Evolutionary conservation across 371 early-diverging fungal species (phyloP).

Genomic region (Mortierella sp.): DNA sequence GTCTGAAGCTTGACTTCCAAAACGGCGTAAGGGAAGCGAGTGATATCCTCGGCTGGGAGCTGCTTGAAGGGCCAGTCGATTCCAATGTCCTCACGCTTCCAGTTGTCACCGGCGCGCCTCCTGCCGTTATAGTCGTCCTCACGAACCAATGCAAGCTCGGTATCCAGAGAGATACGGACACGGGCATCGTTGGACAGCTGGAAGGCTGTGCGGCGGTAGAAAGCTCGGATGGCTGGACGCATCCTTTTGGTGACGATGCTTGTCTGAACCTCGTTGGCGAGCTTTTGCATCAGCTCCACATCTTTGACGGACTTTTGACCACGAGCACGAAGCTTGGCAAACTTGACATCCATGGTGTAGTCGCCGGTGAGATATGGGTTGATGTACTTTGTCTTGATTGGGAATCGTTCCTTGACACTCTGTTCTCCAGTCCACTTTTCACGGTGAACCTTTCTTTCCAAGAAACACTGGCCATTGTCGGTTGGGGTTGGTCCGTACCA

Average conservation of each 20-base stretch:
- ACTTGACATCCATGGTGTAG: conserved; percentile 82
- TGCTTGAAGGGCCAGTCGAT: conserved; percentile 94
- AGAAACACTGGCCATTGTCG: conserved; percentile 86
- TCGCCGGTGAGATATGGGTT: conserved; percentile 87
- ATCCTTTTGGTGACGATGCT: conserved; percentile 82
- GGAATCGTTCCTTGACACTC: conserved; percentile 96
- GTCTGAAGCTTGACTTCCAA: conserved; percentile 99
- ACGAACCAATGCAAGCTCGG: conserved; percentile 95
- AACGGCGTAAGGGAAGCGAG: conserved; percentile 97
- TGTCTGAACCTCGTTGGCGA: conserved; percentile 89
- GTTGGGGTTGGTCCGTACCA: conserved; percentile 96
- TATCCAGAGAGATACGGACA: conserved; percentile 96
- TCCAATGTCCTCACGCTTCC: conserved; percentile 96
- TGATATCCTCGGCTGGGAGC: conserved; percentile 84
- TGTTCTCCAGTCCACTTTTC: conserved; percentile 99
- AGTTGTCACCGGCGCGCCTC: conserved; percentile 84
- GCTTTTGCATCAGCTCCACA: conserved; percentile 78
- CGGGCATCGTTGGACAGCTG: conserved; percentile 95
- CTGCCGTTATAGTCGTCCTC: conserved; percentile 91
- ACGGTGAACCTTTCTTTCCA: conserved; percentile 98
- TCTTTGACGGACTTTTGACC: conserved; percentile 86
- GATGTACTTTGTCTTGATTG: conserved; percentile 95
- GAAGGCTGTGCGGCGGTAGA: conserved; percentile 98
- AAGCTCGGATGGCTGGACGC: conserved; percentile 86
- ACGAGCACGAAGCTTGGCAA: conserved; percentile 86